Conservation (phyloP, 1,284 basidiomycete species). For the Leucoagaricus sp. region DNA sequence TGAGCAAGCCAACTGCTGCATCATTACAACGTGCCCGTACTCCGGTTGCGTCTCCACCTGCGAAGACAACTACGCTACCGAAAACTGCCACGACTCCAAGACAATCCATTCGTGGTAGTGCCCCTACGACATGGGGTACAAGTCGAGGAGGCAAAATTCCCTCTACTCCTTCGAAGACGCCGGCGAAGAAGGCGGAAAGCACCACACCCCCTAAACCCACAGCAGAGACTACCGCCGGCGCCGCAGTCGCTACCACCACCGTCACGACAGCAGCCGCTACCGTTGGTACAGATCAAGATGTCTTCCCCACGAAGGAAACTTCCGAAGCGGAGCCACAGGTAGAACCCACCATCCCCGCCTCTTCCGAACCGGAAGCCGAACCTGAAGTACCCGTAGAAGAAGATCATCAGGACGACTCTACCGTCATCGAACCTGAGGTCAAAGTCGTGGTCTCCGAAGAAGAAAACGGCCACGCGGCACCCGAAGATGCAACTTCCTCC, state of each 20-base stretch:
- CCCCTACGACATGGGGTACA: constrained; percentile 5
- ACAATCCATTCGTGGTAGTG: constrained; percentile 12
- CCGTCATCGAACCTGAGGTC: neutral
- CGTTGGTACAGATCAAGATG: neutral
- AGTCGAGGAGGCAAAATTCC: constrained; percentile 28
- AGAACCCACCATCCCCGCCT: neutral
- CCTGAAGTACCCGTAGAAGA: constrained; percentile 9
- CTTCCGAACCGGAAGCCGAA: neutral
- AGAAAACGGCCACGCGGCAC: neutral
- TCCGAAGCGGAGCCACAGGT: neutral
- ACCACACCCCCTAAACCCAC: constrained; percentile 1
- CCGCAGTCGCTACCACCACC: constrained; percentile 23
- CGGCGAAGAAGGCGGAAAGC: neutral
- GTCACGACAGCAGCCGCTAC: constrained; percentile 17
- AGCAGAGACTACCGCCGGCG: constrained; percentile 18
- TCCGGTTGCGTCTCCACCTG: constrained; percentile 23
- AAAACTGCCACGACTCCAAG: constrained; percentile 15
- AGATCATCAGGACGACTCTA: constrained; percentile 5
- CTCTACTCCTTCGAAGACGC: constrained; percentile 24
- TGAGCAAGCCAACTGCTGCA: constrained; percentile 77
- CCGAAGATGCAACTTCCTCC: constrained; percentile 2
- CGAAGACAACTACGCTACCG: constrained; percentile 20
- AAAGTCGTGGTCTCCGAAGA: constrained; percentile 11
- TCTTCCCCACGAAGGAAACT: neutral
- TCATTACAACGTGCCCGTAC: constrained; percentile 53